Base-by-base conservation (phyloP, 2,329 filamentous ascomycete species). In the Colletotrichum viniferum region DNA sequence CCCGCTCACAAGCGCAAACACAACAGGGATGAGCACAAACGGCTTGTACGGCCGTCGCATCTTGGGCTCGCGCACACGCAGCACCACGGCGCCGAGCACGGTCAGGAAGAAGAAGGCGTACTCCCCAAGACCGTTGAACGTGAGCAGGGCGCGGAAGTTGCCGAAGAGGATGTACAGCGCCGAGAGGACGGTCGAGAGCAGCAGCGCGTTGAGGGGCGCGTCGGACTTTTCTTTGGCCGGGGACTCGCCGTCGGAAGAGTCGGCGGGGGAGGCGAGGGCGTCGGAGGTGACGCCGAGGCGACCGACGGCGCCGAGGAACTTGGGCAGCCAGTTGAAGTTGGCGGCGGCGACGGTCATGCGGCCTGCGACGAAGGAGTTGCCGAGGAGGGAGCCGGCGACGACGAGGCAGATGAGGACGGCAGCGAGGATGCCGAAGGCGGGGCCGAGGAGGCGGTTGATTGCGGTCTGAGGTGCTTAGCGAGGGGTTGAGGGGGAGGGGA, bases 71-170 rank as follows among this genome's bases (percentile, higher is more conserved):
- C 89, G 86, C 71, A 87, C 87, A 14, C 91, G 87, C 58, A 93
- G 81, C 18, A 92, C 82, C 12, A 92, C 84, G 2, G 90, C 88
- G 0, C 91, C 91, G 0, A 92, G 78, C 0, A 92, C 91, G 0
- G 91, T 91, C 34, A 92, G 85, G 79, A 93, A 91, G 83, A 93
- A 93, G 81, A 93, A 93, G 0, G 91, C 88, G 80, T 91, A 93
- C 78, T 91, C 90, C 16, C 89, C 90, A 5, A 91, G 82, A 0
- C 90, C 90, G 67, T 91, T 91, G 77, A 92, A 92, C 0, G 90
- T 92, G 13, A 93, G 79, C 0, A 93, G 87, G 1, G 89, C 88
- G 38, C 91, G 87, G 83, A 93, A 93, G 80, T 87, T 90, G 21
- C 91, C 92, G 0, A 92, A 84, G 2, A 91, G 79, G 36, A 93